These are phyloP conservation scores for Saccharomycopsis oosterbeekiorum DNA, from an alignment of 805 yeast species.

Conservation along the genomic window DNA sequence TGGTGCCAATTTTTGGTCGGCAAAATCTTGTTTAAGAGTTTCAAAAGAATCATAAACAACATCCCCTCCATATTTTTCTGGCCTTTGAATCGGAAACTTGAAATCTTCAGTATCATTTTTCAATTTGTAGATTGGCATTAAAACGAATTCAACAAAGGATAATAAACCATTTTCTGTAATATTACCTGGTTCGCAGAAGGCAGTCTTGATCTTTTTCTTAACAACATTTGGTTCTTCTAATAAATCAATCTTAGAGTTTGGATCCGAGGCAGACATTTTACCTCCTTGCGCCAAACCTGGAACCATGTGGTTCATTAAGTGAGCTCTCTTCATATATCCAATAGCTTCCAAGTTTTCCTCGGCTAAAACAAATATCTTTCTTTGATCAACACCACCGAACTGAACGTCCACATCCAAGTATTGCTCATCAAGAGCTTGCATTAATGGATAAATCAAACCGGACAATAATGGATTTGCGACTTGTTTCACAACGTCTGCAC, in stretches of 20 bases:
- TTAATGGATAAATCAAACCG: conserved; percentile 92
- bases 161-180: conserved; percentile 86
- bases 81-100: conserved; percentile 71
- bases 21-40: conserved; percentile 62
- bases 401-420: conserved; percentile 83
- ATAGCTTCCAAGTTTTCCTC: conserved; percentile 82
- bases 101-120: conserved; percentile 41
- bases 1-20: conserved; percentile 69
- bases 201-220: conserved; percentile 82
- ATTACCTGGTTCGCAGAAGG: conserved; percentile 92
- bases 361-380: conserved; percentile 94
- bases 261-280: conserved; percentile 98
- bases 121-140: conserved; percentile 79
- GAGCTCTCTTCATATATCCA: conserved; percentile 96
- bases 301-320: conserved; percentile 97
- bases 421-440: conserved; percentile 98
- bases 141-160: conserved; percentile 74
- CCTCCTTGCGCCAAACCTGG: conserved; percentile 97
- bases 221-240: conserved; percentile 83
- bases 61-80: conserved; percentile 96
- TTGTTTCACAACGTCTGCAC: conserved; percentile 98
- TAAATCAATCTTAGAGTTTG: conserved; percentile 91
- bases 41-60: conserved; percentile 60
- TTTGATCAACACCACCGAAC: conserved; percentile 98
- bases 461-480: conserved; percentile 87